Evolutionary conservation across 768 basidiomycete species (phyloP).

Genomic region (Chlorophyllum brunneum): DNA sequence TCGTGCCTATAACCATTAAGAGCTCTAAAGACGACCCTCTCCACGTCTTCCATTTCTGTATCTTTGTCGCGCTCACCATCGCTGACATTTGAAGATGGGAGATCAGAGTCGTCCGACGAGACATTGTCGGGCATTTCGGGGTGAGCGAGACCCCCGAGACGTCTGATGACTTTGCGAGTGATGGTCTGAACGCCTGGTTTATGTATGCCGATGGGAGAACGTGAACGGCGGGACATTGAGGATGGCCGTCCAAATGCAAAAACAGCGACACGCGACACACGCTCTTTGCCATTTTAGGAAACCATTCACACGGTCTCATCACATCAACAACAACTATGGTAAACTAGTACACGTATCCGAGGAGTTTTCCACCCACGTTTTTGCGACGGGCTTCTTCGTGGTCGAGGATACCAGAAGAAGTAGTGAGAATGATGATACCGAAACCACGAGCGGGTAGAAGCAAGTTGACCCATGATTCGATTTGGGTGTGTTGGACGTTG

Average conservation of each 20-base stretch:
- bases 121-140: conserved; percentile 26
- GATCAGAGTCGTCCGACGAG: conserved; percentile 27
- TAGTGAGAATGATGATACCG: conserved; percentile 95
- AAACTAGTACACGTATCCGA: conserved; percentile 85
- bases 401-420: conserved; percentile 96
- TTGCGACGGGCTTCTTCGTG: conserved; percentile 99
- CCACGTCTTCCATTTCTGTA: too few relatives aligned
- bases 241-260: neutral
- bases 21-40: too few relatives aligned
- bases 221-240: neutral
- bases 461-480: conserved; percentile 96
- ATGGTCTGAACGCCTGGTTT: conserved; percentile 22
- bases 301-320: conserved; percentile 9
- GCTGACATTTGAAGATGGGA: conserved; percentile 6
- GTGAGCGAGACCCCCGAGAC: conserved; percentile 44
- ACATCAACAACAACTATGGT: neutral
- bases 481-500: conserved; percentile 91
- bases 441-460: conserved; percentile 95
- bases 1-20: too few relatives aligned
- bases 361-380: conserved; percentile 93
- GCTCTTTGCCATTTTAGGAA: neutral
- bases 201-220: neutral
- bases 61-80: conserved; percentile 18
- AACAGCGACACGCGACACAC: neutral
- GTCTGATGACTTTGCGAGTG: conserved; percentile 45